Percentiles rank a stretch among this genome's conserved stretches.
These are phyloP conservation scores for Aspergillus asperescens DNA, from an alignment of 495 filamentous ascomycete species.

Conservation along the genomic window DNA sequence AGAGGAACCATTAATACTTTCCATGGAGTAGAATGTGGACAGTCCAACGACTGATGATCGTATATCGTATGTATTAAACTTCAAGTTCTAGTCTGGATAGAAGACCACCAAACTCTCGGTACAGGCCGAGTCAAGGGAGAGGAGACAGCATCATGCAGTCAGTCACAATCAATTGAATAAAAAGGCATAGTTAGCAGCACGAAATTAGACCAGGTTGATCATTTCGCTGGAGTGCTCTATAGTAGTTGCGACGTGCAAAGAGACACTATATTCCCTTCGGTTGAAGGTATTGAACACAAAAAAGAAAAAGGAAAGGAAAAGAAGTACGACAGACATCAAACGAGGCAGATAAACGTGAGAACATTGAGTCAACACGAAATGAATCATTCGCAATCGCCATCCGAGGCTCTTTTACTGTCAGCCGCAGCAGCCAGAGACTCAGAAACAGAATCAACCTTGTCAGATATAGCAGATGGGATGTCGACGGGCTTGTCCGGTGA, in stretches of 20 bases:
- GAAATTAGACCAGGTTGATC: not conserved
- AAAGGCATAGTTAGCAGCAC: too few species aligned
- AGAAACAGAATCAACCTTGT: conserved; percentile 20
- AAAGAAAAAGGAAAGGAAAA: conserved; percentile 1
- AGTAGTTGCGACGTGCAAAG: conserved; percentile 2
- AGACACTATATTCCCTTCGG: conserved; percentile 1
- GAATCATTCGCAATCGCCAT: conserved; percentile 14
- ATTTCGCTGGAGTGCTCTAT: not conserved
- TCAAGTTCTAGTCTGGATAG: conserved; percentile 1
- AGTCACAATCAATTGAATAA: too few species aligned
- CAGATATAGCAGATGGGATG: not conserved
- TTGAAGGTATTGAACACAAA: not conserved
- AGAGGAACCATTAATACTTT: too few species aligned
- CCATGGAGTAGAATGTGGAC: too few species aligned
- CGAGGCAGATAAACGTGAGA: not conserved
- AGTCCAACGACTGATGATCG: not conserved
- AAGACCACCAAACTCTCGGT: too few species aligned
- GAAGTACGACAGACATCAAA: not conserved
- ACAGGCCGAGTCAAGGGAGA: too few species aligned
- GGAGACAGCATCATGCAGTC: too few species aligned
- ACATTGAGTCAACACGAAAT: not conserved
- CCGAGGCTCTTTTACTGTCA: conserved; percentile 31
- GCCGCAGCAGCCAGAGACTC: conserved; percentile 28
- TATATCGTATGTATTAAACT: not conserved
- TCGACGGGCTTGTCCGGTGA: conserved; percentile 1